phyloP scores from a whole-genome alignment of 257 asterid species.

The Ocimum tenuiflorum region DNA sequence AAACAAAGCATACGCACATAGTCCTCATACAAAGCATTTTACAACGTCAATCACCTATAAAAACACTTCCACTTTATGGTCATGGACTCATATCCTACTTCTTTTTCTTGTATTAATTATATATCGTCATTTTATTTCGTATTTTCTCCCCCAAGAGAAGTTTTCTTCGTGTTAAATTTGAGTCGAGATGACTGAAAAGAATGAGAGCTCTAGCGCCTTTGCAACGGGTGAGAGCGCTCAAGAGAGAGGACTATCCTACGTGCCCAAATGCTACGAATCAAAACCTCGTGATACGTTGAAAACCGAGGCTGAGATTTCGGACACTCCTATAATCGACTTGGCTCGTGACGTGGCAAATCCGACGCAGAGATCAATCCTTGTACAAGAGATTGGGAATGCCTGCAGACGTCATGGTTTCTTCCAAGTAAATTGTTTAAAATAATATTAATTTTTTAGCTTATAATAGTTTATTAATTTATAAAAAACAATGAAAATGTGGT shows the following conservation, averaged over 20 bases:
- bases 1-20: too few species aligned
- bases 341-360: slow-evolving; percentile 20
- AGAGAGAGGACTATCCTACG: slow-evolving; percentile 29
- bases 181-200: too few species aligned
- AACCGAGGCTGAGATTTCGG: background rate
- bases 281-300: background rate
- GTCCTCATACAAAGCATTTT: background rate
- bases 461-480: too few species aligned
- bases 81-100: background rate
- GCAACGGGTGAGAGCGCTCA: slow-evolving; percentile 34
- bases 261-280: slow-evolving; percentile 32
- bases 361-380: slow-evolving; percentile 1
- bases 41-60: background rate
- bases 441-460: too few species aligned
- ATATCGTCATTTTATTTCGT: too few species aligned
- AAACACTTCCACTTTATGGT: background rate
- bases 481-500: background rate
- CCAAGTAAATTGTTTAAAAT: slow-evolving; percentile 36
- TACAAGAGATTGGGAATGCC: slow-evolving; percentile 27
- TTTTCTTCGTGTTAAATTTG: too few species aligned
- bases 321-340: slow-evolving; percentile 29
- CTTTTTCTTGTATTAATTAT: too few species aligned
- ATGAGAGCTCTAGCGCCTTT: too few species aligned
- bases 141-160: too few species aligned
- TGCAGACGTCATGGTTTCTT: slow-evolving; percentile 37